phyloP scores from a whole-genome alignment of 345 rosid genomes.

The Draba incana region DNA sequence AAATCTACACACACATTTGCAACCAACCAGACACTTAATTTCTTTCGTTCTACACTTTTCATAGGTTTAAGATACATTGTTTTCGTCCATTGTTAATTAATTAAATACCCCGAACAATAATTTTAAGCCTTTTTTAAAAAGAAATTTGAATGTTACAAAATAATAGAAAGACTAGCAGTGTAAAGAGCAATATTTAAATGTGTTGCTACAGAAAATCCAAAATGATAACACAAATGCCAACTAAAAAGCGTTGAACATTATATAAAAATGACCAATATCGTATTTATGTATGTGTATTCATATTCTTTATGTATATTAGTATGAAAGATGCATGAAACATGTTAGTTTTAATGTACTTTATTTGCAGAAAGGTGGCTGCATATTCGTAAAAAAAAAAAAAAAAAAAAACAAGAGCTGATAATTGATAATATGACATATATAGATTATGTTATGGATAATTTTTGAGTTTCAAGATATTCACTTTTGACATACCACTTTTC shows the following conservation, averaged over 20 bases:
- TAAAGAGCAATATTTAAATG: constrained; percentile 20
- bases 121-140: background rate
- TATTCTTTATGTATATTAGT: background rate
- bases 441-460: constrained; percentile 34
- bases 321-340: constrained; percentile 28
- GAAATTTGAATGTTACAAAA: background rate
- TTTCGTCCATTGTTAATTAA: constrained; percentile 7
- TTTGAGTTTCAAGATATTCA: too few species aligned
- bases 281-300: background rate
- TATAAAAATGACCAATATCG: background rate
- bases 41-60: constrained; percentile 12
- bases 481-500: too few species aligned
- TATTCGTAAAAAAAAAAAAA: background rate
- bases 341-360: constrained; percentile 11
- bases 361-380: constrained; percentile 27
- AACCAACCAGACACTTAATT: background rate
- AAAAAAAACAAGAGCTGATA: constrained; percentile 4
- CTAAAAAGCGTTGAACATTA: constrained; percentile 34
- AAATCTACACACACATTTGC: background rate
- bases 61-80: constrained; percentile 1
- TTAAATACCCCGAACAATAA: constrained; percentile 7
- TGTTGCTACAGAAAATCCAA: constrained; percentile 26
- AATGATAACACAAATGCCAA: constrained; percentile 34
- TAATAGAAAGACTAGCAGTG: constrained; percentile 3
- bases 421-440: constrained; percentile 4